Conservation (phyloP, 495 filamentous ascomycete genomes). For the Hyaloscypha bicolor region DNA sequence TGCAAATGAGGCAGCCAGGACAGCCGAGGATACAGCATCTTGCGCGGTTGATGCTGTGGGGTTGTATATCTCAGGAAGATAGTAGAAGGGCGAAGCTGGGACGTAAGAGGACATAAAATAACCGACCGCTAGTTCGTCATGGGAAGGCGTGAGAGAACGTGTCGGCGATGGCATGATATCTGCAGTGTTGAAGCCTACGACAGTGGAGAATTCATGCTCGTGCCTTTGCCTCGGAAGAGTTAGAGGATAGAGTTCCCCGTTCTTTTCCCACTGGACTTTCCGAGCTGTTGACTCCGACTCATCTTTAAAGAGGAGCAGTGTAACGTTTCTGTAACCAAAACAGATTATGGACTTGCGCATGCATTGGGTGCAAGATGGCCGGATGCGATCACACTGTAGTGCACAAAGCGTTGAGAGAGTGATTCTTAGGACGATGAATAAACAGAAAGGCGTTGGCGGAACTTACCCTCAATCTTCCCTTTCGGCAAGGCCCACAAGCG, state of each 20-base stretch:
- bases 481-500: conserved; percentile 13
- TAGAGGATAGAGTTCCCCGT: conserved; percentile 10
- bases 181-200: conserved; percentile 4
- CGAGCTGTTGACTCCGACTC: conserved; percentile 17
- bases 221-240: conserved; percentile 5
- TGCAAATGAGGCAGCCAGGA: conserved; percentile 12
- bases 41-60: conserved; percentile 7
- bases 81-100: conserved; percentile 14
- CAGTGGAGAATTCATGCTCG: conserved; percentile 1
- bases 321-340: conserved; percentile 13
- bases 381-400: conserved; percentile 14
- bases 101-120: conserved; percentile 15
- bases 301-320: conserved; percentile 15
- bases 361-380: conserved; percentile 17
- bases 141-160: conserved; percentile 16
- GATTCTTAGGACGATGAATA: conserved; percentile 7
- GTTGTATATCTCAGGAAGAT: conserved; percentile 18
- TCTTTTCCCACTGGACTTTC: conserved; percentile 17
- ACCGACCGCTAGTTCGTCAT: conserved; percentile 16
- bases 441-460: conserved; percentile 3
- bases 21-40: conserved; percentile 13
- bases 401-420: conserved; percentile 7
- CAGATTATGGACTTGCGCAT: conserved; percentile 12
- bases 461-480: conserved; percentile 17
- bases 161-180: conserved; percentile 7